A percentile compares a stretch with the other conserved stretches of the same genome.
phyloP scores from a whole-genome alignment of 2,329 filamentous ascomycete species.

The Penicillium sclerotiorum region DNA sequence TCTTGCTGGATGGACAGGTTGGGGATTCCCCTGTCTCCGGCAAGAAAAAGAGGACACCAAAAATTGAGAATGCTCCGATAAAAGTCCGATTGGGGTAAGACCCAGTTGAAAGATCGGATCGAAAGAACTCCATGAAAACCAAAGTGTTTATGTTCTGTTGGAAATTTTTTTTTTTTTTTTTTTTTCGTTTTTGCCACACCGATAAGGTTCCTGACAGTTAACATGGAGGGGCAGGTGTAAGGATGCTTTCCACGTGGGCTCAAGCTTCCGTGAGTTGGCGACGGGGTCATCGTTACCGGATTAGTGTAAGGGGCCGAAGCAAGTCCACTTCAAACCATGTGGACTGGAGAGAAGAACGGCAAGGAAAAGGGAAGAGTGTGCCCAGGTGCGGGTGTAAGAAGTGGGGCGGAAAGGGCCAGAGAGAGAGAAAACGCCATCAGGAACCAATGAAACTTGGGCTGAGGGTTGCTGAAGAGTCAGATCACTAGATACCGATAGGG shows the following conservation, averaged over 20 bases:
- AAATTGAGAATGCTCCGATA: background rate
- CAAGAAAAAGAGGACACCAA: background rate
- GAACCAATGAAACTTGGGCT: background rate
- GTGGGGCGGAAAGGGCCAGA: background rate
- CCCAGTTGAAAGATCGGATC: no score
- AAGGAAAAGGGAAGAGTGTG: background rate
- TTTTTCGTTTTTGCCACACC: constrained; percentile 11
- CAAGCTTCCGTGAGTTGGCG: constrained; percentile 13
- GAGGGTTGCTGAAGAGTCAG: constrained; percentile 18
- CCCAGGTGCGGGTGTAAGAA: background rate
- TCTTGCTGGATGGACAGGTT: background rate
- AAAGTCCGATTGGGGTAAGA: constrained; percentile 1
- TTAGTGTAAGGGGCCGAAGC: constrained; percentile 14
- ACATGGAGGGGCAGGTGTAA: constrained; percentile 9
- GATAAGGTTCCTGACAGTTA: constrained; percentile 17
- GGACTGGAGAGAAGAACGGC: background rate
- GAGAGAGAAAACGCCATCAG: constrained; percentile 1
- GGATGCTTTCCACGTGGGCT: constrained; percentile 20
- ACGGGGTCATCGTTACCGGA: constrained; percentile 11
- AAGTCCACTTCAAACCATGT: background rate
- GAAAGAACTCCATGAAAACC: no score
- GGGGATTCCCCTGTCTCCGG: background rate
- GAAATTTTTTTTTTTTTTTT: background rate
- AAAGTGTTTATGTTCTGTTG: no score
- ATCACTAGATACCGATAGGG: constrained; percentile 13